phyloP scores from a whole-genome alignment of 176 grass and related monocot species.

The Aegilops sharonensis region DNA sequence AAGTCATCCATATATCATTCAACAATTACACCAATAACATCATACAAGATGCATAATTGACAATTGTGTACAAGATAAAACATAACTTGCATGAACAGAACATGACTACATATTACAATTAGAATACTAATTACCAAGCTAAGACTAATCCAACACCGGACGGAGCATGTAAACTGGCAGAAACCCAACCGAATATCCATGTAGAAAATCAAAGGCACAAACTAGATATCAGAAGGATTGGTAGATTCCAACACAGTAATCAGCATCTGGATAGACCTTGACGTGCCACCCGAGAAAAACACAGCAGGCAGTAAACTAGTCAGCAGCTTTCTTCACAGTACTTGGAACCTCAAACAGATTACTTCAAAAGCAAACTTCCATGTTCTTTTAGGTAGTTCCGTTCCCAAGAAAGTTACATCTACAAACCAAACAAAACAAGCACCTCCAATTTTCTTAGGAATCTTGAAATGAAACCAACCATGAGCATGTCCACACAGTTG shows the following conservation, averaged over 20 bases:
- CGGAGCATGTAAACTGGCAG: background rate
- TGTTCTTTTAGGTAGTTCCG: background rate
- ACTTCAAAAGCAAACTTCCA: background rate
- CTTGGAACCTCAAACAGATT: background rate
- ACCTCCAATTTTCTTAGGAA: background rate
- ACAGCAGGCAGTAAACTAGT: background rate
- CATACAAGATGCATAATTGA: background rate
- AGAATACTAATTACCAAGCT: background rate
- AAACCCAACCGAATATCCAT: background rate
- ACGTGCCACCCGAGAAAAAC: background rate
- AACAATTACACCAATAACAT: slow-evolving; percentile 10
- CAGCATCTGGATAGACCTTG: background rate
- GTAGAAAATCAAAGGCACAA: background rate
- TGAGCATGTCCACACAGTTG: background rate
- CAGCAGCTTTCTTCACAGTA: background rate
- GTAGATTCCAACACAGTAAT: background rate
- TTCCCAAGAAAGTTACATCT: background rate
- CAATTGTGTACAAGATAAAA: background rate
- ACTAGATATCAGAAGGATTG: too few relatives aligned
- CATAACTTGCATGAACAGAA: background rate
- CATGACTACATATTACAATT: background rate
- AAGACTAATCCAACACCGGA: background rate
- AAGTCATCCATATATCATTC: background rate
- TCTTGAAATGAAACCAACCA: background rate
- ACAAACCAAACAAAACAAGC: background rate